These are phyloP conservation scores for Lepiota venenata DNA, from an alignment of 768 basidiomycete species.

Conservation along the genomic window DNA sequence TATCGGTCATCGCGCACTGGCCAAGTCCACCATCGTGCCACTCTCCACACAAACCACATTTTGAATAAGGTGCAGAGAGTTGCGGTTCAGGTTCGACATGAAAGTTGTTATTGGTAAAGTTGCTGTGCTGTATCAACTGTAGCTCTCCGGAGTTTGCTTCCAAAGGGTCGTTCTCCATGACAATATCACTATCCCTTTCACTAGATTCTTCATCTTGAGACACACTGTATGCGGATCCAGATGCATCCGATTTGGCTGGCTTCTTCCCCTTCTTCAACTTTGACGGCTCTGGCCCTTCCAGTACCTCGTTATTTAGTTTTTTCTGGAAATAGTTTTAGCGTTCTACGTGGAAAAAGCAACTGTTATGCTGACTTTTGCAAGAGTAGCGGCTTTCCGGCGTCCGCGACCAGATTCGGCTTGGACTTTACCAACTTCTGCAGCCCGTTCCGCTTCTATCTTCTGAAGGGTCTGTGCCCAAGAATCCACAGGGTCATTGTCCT, in stretches of 20 bases:
- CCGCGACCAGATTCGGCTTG: conserved; percentile 67
- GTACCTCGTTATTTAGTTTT: conserved; percentile 15
- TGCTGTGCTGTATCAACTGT: conserved; percentile 15
- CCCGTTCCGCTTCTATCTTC: conserved; percentile 41
- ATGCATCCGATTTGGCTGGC: conserved; percentile 18
- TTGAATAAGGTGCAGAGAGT: conserved; percentile 14
- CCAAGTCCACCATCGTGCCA: conserved; percentile 39
- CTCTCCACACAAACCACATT: conserved; percentile 63
- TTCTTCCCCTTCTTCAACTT: conserved; percentile 17
- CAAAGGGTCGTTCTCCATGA: conserved; percentile 17
- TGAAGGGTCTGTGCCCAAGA: conserved; percentile 81
- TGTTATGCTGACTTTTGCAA: conserved; percentile 34
- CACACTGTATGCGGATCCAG: conserved; percentile 31
- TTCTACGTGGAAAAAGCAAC: neutral
- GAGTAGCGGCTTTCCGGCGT: conserved; percentile 70
- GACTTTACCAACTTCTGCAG: conserved; percentile 39
- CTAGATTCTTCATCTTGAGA: conserved; percentile 26
- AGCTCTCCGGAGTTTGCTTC: conserved; percentile 12
- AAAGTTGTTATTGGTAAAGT: neutral
- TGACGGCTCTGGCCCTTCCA: neutral
- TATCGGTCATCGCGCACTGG: conserved; percentile 62
- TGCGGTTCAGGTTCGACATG: neutral
- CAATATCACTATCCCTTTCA: conserved; percentile 16
- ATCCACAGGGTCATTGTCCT: conserved; percentile 60
- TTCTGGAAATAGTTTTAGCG: conserved; percentile 22